These are phyloP conservation scores for Persicaria maculosa DNA, from an alignment of 148 eudicot species.

Conservation along the genomic window DNA sequence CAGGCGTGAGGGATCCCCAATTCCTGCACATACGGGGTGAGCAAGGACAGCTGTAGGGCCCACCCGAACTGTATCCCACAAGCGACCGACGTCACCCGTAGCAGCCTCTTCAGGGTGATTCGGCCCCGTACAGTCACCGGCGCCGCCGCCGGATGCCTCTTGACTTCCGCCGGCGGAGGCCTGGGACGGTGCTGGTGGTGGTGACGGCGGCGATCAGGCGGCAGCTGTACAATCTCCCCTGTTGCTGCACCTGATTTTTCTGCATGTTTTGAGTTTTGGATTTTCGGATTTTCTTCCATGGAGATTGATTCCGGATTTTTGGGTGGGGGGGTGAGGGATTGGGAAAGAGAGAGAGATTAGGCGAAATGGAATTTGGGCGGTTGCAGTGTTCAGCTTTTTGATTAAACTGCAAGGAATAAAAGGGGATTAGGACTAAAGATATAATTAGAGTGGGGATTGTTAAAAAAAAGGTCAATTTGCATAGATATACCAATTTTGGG, in stretches of 20 bases:
- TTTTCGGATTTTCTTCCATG: neutral
- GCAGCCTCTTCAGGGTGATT: conserved; percentile 23
- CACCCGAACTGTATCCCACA: conserved; percentile 97
- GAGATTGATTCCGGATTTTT: neutral
- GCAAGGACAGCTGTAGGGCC: conserved; percentile 80
- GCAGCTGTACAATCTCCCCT: neutral
- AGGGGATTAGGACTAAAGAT: neutral
- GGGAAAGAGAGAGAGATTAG: neutral
- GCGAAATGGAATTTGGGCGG: neutral
- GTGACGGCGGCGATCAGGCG: conserved; percentile 1
- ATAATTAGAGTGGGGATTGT: neutral
- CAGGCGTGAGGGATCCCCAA: conserved; percentile 94
- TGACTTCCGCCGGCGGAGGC: neutral
- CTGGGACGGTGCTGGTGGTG: neutral
- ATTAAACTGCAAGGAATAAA: neutral
- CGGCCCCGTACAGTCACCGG: neutral
- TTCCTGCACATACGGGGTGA: conserved; percentile 89
- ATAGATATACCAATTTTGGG: too few species aligned
- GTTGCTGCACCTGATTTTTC: neutral
- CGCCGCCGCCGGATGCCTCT: neutral
- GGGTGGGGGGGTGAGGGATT: neutral
- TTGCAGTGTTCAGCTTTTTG: neutral
- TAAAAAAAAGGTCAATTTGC: too few species aligned
- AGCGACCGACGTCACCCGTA: conserved; percentile 72
- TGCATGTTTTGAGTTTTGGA: neutral